Percentiles rank a stretch among this genome's conserved stretches.
Evolutionary conservation across 805 yeast genomes (phyloP).

Genomic region (Priceomyces fermenticarens): DNA sequence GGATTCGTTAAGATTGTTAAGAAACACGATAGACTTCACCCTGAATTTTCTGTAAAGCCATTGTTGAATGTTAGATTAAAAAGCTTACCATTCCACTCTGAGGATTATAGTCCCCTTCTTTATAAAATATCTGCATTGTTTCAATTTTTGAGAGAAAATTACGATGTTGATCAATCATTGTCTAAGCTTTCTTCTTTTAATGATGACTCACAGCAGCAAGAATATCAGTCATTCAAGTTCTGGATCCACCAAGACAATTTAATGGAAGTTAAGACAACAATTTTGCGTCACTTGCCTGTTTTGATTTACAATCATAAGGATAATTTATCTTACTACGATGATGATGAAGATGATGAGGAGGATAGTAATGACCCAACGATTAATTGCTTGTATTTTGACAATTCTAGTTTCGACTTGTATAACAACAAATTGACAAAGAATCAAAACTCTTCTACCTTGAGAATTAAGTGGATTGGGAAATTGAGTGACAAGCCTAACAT

Average conservation of each 20-base stretch:
- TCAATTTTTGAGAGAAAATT: constrained; percentile 76
- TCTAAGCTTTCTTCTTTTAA: constrained; percentile 48
- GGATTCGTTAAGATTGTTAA: constrained; percentile 94
- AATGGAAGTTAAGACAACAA: constrained; percentile 96
- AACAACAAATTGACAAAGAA: constrained; percentile 76
- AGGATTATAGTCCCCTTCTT: constrained; percentile 89
- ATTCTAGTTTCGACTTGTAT: constrained; percentile 76
- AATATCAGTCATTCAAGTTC: constrained; percentile 72
- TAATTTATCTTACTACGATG: constrained; percentile 46
- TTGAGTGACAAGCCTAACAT: constrained; percentile 75
- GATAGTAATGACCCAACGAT: constrained; percentile 58
- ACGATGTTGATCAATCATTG: constrained; percentile 47
- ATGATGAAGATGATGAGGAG: constrained; percentile 24
- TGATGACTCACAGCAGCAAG: constrained; percentile 30
- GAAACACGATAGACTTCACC: constrained; percentile 90
- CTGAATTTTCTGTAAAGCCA: constrained; percentile 86
- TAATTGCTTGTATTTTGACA: constrained; percentile 86
- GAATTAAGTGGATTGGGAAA: constrained; percentile 90
- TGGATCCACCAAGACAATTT: constrained; percentile 93
- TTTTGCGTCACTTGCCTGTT: constrained; percentile 89
- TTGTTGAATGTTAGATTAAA: constrained; percentile 82
- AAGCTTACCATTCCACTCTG: constrained; percentile 87
- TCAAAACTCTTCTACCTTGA: constrained; percentile 67
- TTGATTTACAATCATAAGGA: constrained; percentile 65
- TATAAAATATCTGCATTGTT: constrained; percentile 80